Evolutionary conservation across 768 basidiomycete genomes (phyloP), one percentile per base, ranked within the genome.

Genomic region (Lactarius hatsudake): DNA sequence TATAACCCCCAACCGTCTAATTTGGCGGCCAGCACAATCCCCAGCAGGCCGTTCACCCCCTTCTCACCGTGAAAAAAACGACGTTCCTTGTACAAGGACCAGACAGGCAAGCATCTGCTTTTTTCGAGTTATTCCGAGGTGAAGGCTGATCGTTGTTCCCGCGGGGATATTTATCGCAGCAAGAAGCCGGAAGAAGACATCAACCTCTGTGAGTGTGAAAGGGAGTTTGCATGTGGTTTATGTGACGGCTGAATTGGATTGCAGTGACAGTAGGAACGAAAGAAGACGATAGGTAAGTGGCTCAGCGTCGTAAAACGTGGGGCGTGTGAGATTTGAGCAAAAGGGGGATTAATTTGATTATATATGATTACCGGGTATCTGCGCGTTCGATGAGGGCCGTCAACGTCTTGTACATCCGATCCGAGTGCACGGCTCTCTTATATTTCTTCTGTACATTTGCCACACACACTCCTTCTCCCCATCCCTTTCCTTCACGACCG

Each of bases 261-360:
- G 51, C 20, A 45, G 30, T 32, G 66, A 58, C 38, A 63, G 56
- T 38, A 59, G 58, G 57, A 63, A 36, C 54, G 12, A 51, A 67
- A 53, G 30, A 60, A 30, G 53, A 26, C 28, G 45, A 56, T 28
- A 74, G 62, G 62, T 64, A 60, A 67, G 66, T 56, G 71, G 66
- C 63, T 77, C 60, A 73, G 73, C 78, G 66, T 70, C 72, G 79
- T 71, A 73, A 78, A 80, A 79, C 78, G 79, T 79, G 78, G 79
- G 73, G 73, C 78, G 78, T 79, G 78, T 72, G 78, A 80, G 75
- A 65, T 18, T 56, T 59, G 23, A 53, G 45, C 55, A 28, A 48
- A 36, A 70, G 23, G 26, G 62, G 67, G 56, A 26, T 23, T 63
- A 63, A 67, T 67, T 67, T 57, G 57, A 63, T 58, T 48, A 30